These are phyloP conservation scores for Pythium rhizo-oryzae DNA, from an alignment of 352 stramenopile species.

Conservation along the genomic window DNA sequence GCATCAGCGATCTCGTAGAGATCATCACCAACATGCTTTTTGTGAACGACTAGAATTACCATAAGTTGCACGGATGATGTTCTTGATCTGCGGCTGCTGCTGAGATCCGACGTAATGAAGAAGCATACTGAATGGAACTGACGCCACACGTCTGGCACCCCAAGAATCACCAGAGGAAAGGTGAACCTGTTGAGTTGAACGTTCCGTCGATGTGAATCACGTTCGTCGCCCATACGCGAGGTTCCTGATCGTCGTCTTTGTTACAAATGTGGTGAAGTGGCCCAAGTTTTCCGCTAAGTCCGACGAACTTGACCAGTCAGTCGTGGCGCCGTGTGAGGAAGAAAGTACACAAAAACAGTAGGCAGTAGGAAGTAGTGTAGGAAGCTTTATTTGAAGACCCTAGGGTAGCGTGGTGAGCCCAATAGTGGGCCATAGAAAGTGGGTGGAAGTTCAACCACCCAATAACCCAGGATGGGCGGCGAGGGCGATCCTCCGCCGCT, in stretches of 20 bases:
- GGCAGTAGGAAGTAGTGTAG: too few species aligned
- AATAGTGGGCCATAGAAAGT: too few species aligned
- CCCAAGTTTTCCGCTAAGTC: too few species aligned
- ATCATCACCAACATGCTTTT: background rate
- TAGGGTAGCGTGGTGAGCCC: too few species aligned
- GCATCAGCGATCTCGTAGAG: constrained; percentile 1
- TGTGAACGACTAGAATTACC: background rate
- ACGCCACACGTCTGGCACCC: constrained; percentile 12
- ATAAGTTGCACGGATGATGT: background rate
- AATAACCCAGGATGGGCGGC: too few species aligned
- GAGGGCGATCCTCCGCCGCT: too few species aligned
- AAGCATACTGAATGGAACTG: constrained; percentile 2
- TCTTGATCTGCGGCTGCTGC: background rate
- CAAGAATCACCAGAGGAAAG: constrained; percentile 7
- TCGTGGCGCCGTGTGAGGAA: too few species aligned
- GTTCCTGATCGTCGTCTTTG: background rate
- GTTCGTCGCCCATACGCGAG: background rate
- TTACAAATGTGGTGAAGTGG: too few species aligned
- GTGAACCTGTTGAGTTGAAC: constrained; percentile 13
- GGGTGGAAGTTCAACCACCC: too few species aligned
- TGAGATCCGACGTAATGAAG: constrained; percentile 15
- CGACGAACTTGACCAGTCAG: too few species aligned
- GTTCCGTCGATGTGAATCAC: constrained; percentile 15
- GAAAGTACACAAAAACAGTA: too few species aligned
- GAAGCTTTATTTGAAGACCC: too few species aligned